phyloP scores from a whole-genome alignment of 345 rosid species.

The Sonneratia caseolaris region DNA sequence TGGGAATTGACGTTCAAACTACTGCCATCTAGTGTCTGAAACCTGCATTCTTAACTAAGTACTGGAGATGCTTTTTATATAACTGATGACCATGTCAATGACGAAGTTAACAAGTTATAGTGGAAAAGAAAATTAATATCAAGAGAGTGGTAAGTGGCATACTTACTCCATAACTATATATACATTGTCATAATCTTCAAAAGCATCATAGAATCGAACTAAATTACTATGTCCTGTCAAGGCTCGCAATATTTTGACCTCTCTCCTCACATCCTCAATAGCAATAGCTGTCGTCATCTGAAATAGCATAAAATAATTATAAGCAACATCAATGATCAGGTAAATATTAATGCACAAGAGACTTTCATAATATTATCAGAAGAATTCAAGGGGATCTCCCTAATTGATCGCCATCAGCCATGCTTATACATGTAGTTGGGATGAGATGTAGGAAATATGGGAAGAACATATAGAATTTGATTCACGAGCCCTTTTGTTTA shows the following conservation, averaged over 20 bases:
- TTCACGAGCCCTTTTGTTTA: too few relatives aligned
- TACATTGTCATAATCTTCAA: slow-evolving; percentile 76
- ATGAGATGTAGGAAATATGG: too few relatives aligned
- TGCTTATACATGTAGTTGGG: background rate
- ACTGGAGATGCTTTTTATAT: background rate
- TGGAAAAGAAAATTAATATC: background rate
- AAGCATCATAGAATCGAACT: slow-evolving; percentile 77
- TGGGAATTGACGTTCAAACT: background rate
- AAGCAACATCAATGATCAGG: background rate
- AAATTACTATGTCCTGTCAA: slow-evolving; percentile 81
- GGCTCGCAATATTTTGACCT: slow-evolving; percentile 78
- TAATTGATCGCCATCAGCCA: background rate
- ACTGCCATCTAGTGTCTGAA: background rate
- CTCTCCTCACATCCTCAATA: slow-evolving; percentile 94
- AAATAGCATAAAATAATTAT: slow-evolving; percentile 12
- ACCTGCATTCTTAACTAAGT: background rate
- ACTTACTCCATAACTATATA: slow-evolving; percentile 95
- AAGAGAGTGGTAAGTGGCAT: slow-evolving; percentile 3
- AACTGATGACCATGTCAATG: background rate
- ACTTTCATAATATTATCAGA: background rate
- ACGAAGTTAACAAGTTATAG: background rate
- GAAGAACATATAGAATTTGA: too few relatives aligned
- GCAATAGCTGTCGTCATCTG: slow-evolving; percentile 98
- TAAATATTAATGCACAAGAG: background rate
- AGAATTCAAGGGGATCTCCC: background rate